phyloP scores from a whole-genome alignment of 768 basidiomycete species.

The Termitomyces sp. region DNA sequence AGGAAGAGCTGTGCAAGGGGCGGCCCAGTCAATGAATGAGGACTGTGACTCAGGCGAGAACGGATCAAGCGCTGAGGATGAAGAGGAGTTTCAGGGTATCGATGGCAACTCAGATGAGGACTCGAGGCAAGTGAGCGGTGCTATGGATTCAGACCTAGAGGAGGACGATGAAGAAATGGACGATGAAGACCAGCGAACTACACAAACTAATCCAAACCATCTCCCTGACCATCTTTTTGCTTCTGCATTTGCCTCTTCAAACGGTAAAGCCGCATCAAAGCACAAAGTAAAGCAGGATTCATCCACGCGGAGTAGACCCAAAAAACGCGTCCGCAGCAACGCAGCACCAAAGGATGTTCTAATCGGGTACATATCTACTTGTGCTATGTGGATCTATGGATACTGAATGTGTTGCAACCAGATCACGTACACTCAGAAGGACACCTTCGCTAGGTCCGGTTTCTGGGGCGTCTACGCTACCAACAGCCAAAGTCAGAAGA shows the following conservation, averaged over 20 bases:
- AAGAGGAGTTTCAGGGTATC: conserved; percentile 18
- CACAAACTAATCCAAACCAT: conserved; percentile 34
- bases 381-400: not conserved
- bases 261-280: conserved; percentile 16
- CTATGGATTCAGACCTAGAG: conserved; percentile 10
- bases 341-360: conserved; percentile 41
- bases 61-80: conserved; percentile 17
- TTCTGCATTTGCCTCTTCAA: conserved; percentile 41
- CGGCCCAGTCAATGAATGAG: conserved; percentile 17
- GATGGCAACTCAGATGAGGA: conserved; percentile 15
- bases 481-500: conserved; percentile 40
- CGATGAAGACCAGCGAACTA: conserved; percentile 14
- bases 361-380: conserved; percentile 41
- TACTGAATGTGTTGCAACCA: conserved; percentile 17
- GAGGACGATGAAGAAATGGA: conserved; percentile 19
- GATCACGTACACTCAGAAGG: conserved; percentile 50
- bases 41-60: conserved; percentile 18
- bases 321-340: conserved; percentile 23
- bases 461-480: conserved; percentile 35
- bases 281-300: conserved; percentile 17
- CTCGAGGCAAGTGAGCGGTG: not conserved
- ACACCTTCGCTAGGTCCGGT: conserved; percentile 28
- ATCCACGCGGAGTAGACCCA: conserved; percentile 17
- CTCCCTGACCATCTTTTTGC: conserved; percentile 64
- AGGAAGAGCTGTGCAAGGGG: conserved; percentile 16